Base-by-base conservation (phyloP, 352 stramenopile genomes). In the Pythium plurisporium region DNA sequence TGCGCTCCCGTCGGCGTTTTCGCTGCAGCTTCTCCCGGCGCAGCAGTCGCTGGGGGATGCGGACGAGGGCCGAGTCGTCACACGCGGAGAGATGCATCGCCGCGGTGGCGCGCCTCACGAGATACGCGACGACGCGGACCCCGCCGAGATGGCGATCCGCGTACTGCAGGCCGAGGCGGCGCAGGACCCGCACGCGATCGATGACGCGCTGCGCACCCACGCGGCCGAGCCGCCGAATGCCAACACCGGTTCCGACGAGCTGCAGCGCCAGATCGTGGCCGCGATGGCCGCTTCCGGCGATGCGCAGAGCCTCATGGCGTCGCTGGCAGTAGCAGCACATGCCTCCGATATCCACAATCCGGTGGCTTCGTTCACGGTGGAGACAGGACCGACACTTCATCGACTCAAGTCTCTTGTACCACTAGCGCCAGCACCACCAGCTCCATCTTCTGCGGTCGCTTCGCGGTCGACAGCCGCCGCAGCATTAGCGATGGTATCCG, bases 1-100 rank as follows among this genome's bases (percentile, higher is more conserved):
- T 11, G 74, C 73, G 19, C 66, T 87, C 9, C 72, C 74, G 10
- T 59, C 73, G 3, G 65, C 64, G 23, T 90, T 90, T 49, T 55
- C 59, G 25, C 68, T 84, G 41, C 63, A 72, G 47, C 48, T 84
- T 38, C 56, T 82, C 20, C 17, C 69, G 27, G 30, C 30, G 20
- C 14, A 14, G 9, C 36, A 42, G 15, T 8, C 8, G 36, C 12
- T 8, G 51, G 69, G 8, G 2, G 68, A 72, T 22, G 65, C 67
- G 23, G 59, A 56, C 17, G 52, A 36, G 31, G 31, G 55, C n/a
- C n/a, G n/a, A n/a, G n/a, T n/a, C n/a, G n/a, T n/a, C n/a, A n/a
- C n/a, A n/a, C n/a, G n/a, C n/a, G n/a, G n/a, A n/a, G n/a, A n/a
- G n/a, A n/a, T n/a, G n/a, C n/a, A n/a, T n/a, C n/a, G n/a, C n/a